Evolutionary conservation across 148 eudicot genomes (phyloP).

Genomic region (Pharnaceum exiguum): DNA sequence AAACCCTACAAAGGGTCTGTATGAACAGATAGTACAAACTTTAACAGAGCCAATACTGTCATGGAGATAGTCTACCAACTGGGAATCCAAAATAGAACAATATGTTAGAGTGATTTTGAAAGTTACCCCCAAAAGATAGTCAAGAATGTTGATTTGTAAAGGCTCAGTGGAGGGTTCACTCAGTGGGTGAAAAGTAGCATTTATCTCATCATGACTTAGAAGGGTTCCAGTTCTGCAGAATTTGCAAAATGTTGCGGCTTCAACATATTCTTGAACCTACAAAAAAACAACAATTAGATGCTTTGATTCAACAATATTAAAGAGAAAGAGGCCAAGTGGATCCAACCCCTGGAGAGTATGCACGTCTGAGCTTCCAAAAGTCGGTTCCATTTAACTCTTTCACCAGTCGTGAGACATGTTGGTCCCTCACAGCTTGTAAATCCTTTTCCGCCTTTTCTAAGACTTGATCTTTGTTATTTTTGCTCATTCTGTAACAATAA

Average conservation of each 20-base stretch:
- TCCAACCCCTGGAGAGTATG: conserved; percentile 91
- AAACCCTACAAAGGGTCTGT: background rate
- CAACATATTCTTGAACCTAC: conserved; percentile 95
- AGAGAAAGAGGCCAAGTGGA: conserved; percentile 13
- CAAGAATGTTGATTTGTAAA: conserved; percentile 80
- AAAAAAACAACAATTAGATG: conserved; percentile 8
- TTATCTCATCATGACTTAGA: conserved; percentile 79
- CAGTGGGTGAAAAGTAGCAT: conserved; percentile 56
- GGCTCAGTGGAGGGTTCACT: conserved; percentile 77
- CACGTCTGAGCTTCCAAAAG: conserved; percentile 96
- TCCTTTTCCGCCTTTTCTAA: conserved; percentile 87
- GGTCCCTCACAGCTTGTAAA: conserved; percentile 71
- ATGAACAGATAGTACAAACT: background rate
- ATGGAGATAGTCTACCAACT: background rate
- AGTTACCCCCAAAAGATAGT: conserved; percentile 93
- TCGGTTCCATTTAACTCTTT: conserved; percentile 82
- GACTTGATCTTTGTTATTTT: conserved; percentile 76
- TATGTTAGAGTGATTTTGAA: background rate
- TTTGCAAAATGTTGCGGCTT: conserved; percentile 89
- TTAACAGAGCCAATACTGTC: background rate
- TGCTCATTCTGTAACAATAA: conserved; percentile 59
- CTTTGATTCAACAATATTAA: background rate
- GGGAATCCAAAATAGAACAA: background rate
- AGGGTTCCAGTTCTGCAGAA: conserved; percentile 83
- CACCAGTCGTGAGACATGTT: conserved; percentile 62